These are phyloP conservation scores for Dipteronia dyeriana DNA, from an alignment of 345 rosid genomes.

Conservation along the genomic window DNA sequence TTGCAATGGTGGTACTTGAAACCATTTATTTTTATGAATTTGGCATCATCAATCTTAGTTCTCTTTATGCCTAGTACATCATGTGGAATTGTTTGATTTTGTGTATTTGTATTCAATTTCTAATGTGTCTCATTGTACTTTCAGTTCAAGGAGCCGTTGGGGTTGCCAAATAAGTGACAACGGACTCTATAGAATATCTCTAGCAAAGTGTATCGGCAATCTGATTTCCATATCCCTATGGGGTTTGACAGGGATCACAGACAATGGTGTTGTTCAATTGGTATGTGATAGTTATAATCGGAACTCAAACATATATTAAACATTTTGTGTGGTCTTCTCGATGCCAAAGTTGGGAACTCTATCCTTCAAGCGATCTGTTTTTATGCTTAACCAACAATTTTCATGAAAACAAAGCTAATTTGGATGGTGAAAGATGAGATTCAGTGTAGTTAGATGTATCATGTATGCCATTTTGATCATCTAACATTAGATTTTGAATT, in stretches of 20 bases:
- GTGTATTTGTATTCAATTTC: neutral
- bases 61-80: neutral
- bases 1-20: neutral
- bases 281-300: conserved; percentile 31
- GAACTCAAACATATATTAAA: neutral
- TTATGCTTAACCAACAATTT: neutral
- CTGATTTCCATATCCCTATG: conserved; percentile 77
- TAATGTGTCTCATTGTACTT: conserved; percentile 20
- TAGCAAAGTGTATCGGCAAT: conserved; percentile 67
- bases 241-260: conserved; percentile 92
- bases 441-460: neutral
- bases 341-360: neutral
- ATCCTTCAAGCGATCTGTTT: neutral
- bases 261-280: conserved; percentile 84
- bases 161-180: conserved; percentile 86
- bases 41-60: neutral
- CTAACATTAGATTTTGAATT: too few relatives aligned
- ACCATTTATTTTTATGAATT: neutral
- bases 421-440: neutral
- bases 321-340: neutral
- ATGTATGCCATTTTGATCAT: neutral
- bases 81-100: neutral
- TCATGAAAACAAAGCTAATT: too few relatives aligned
- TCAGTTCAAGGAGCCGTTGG: conserved; percentile 88
- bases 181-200: conserved; percentile 67